Evolutionary conservation across 2,329 filamentous ascomycete species (phyloP).

Genomic region (Lasiodiplodia sp.): DNA sequence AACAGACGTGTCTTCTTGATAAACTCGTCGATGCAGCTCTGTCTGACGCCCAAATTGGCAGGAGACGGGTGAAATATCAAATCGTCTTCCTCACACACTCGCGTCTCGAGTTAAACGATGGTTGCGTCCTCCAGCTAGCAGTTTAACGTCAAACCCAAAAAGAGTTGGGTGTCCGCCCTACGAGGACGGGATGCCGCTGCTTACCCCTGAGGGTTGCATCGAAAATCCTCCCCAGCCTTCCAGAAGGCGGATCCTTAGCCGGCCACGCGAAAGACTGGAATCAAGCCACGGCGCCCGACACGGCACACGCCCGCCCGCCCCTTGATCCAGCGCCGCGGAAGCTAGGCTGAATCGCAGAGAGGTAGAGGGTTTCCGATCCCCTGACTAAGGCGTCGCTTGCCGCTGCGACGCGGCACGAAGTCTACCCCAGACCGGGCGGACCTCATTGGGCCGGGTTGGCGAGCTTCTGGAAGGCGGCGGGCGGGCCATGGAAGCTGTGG

Average conservation of each 20-base stretch:
- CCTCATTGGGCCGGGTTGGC: conserved; percentile 18
- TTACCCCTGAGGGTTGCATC: conserved; percentile 16
- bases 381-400: conserved; percentile 15
- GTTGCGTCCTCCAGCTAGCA: conserved; percentile 7
- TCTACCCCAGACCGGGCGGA: conserved; percentile 20
- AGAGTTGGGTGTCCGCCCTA: conserved; percentile 9
- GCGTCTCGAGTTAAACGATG: conserved; percentile 27
- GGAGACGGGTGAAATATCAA: neutral
- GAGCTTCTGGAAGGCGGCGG: conserved; percentile 13
- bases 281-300: conserved; percentile 9
- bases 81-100: conserved; percentile 16
- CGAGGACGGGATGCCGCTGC: neutral
- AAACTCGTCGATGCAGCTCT: neutral
- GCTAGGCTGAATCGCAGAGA: neutral
- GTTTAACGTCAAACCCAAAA: conserved; percentile 18
- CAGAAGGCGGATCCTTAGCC: conserved; percentile 25
- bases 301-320: conserved; percentile 14
- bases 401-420: conserved; percentile 5
- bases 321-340: conserved; percentile 3
- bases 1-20: conserved; percentile 1
- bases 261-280: conserved; percentile 15
- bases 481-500: conserved; percentile 7
- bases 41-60: conserved; percentile 4
- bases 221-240: conserved; percentile 17
- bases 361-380: conserved; percentile 11